Base-by-base conservation (phyloP, 495 filamentous ascomycete genomes). In the Ramalina intermedia region DNA sequence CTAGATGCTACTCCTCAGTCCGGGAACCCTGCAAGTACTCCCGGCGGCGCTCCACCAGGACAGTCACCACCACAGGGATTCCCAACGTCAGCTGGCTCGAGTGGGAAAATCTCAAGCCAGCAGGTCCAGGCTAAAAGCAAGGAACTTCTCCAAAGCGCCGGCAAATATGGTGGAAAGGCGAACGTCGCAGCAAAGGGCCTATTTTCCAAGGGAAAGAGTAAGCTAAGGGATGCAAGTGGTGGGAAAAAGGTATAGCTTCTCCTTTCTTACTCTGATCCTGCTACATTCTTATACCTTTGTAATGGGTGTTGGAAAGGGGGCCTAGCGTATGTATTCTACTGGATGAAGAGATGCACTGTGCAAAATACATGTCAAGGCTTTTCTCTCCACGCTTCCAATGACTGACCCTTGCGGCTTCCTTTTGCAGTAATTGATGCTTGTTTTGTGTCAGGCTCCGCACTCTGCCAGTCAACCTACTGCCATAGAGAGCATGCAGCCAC, bases 121-220 rank as follows among this genome's bases (percentile, higher is more conserved):
- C 75, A 79, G 58, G 67, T 85, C 46, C 81, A 84, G 42, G 70
- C 76, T 17, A 85, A 84, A 66, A 80, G 88, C 55, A 95, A 94
- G 61, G 87, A 91, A 47, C 63, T 94, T 4, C 68, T 95, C 50
- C 84, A 90, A 54, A 79, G 78, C 3, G 87, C 88, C 36, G 84
- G 84, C 7, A 66, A 76, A 3, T 67, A 84, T 50, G 78, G 82
- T 52, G 81, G 81, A 17, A 82, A 81, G 58, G 81, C 76, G 20
- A 74, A 73, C 24, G 83, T 82, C 56, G 82, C 85, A 20, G 85
- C 87, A 12, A 93, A 91, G 66, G 87, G 86, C 27, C 61, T 94
- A 45, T 81, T 95, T 62, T 83, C 80, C 50, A 91, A 90, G 60
- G 87, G 88, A 36, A 84, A 80, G 63, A 91, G 74, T 64, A 88